phyloP scores from a whole-genome alignment of 805 yeast genomes.

The Wickerhamiella siamensis region DNA sequence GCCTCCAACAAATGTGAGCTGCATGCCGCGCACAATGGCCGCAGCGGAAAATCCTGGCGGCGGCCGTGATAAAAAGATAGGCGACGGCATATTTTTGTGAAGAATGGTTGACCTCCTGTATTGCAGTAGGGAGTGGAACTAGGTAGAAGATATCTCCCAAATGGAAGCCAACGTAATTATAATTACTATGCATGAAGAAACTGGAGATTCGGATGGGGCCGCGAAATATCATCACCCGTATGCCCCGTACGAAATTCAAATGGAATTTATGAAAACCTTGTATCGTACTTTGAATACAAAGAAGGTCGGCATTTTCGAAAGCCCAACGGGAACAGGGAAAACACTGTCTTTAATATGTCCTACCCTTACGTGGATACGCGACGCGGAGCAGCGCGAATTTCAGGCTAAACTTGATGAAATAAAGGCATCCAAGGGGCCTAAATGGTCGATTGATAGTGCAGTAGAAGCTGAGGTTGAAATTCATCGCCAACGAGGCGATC shows the following conservation, averaged over 20 bases:
- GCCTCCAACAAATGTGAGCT: conserved; percentile 37
- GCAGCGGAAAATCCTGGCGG: conserved; percentile 38
- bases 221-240: conserved; percentile 59
- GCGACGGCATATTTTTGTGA: conserved; percentile 36
- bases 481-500: conserved; percentile 10
- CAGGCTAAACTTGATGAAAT: conserved; percentile 12
- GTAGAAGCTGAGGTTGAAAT: conserved; percentile 15
- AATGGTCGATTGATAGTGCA: conserved; percentile 43
- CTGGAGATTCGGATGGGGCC: background rate
- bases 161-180: background rate
- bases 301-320: conserved; percentile 71
- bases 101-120: too few relatives aligned
- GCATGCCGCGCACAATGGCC: conserved; percentile 40
- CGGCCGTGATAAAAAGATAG: conserved; percentile 42
- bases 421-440: conserved; percentile 46
- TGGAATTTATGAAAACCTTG: conserved; percentile 61
- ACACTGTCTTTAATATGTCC: conserved; percentile 79
- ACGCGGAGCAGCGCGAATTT: conserved; percentile 19
- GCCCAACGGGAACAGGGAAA: conserved; percentile 91
- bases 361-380: conserved; percentile 67
- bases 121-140: too few relatives aligned
- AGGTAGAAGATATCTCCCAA: too few relatives aligned
- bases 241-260: conserved; percentile 65
- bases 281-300: conserved; percentile 41
- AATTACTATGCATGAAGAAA: background rate